These are phyloP conservation scores for Aspergillus latus DNA, from an alignment of 2,329 filamentous ascomycete genomes.

Conservation along the genomic window DNA sequence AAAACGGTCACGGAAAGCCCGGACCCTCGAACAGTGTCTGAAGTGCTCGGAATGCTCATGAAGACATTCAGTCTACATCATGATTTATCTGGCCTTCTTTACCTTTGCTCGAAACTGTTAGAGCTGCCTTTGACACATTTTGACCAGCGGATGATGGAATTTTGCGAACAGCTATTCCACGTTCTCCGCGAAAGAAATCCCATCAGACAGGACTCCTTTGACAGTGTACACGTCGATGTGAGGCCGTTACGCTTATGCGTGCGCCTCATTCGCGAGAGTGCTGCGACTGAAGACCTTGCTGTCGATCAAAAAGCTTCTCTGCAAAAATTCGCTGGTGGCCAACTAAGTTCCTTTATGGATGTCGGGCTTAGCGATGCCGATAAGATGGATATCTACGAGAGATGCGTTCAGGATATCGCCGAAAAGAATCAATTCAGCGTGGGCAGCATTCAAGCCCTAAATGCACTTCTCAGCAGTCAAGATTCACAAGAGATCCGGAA, in stretches of 20 bases:
- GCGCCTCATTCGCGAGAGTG: slow-evolving; percentile 70
- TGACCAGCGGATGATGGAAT: slow-evolving; percentile 60
- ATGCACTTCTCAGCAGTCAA: slow-evolving; percentile 43
- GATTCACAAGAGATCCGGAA: slow-evolving; percentile 54
- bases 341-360: slow-evolving; percentile 62
- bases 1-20: slow-evolving; percentile 76
- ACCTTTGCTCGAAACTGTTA: slow-evolving; percentile 70
- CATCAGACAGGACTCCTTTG: slow-evolving; percentile 28
- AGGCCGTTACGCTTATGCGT: slow-evolving; percentile 59
- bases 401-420: slow-evolving; percentile 68
- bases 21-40: slow-evolving; percentile 80
- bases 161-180: slow-evolving; percentile 60
- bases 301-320: slow-evolving; percentile 62
- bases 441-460: slow-evolving; percentile 70
- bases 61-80: slow-evolving; percentile 49
- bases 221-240: slow-evolving; percentile 34
- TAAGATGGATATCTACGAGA: slow-evolving; percentile 62
- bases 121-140: slow-evolving; percentile 64
- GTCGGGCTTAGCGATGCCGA: slow-evolving; percentile 56
- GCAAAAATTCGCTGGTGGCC: slow-evolving; percentile 62
- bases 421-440: slow-evolving; percentile 63
- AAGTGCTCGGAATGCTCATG: slow-evolving; percentile 68
- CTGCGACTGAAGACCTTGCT: slow-evolving; percentile 54
- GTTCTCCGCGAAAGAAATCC: slow-evolving; percentile 48
- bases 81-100: slow-evolving; percentile 52